These are phyloP conservation scores for Galerina marginata DNA, from an alignment of 768 basidiomycete genomes.

Conservation along the genomic window DNA sequence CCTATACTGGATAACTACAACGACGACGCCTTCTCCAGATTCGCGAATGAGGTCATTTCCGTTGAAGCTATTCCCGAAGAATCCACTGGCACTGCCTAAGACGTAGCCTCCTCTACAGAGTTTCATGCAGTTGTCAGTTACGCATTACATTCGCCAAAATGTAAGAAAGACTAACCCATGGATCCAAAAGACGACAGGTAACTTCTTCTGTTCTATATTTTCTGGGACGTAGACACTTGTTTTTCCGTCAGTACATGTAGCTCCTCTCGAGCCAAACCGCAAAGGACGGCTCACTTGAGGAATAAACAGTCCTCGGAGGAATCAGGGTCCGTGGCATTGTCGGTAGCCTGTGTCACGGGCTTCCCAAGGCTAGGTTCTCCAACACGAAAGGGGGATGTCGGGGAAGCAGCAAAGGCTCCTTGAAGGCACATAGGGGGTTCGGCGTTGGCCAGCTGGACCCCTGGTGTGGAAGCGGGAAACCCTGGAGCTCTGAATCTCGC, in stretches of 20 bases:
- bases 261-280: background rate
- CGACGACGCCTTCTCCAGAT: slow-evolving; percentile 38
- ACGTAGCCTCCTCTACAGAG: slow-evolving; percentile 37
- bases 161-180: slow-evolving; percentile 38
- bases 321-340: slow-evolving; percentile 5
- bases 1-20: slow-evolving; percentile 47
- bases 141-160: background rate
- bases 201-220: slow-evolving; percentile 24
- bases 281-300: slow-evolving; percentile 36
- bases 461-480: slow-evolving; percentile 28
- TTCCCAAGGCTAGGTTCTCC: background rate
- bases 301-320: slow-evolving; percentile 47
- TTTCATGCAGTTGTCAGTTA: background rate
- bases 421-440: slow-evolving; percentile 39
- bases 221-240: slow-evolving; percentile 43
- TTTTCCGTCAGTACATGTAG: background rate
- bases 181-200: slow-evolving; percentile 51
- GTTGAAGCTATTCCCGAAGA: slow-evolving; percentile 26
- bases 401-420: slow-evolving; percentile 29
- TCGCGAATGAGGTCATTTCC: slow-evolving; percentile 40
- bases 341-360: background rate
- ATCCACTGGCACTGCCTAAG: slow-evolving; percentile 31
- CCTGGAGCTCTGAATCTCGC: slow-evolving; percentile 42
- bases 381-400: slow-evolving; percentile 38
- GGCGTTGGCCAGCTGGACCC: slow-evolving; percentile 36